Base-by-base conservation (phyloP, 345 rosid species). In the Fremontodendron californicum region DNA sequence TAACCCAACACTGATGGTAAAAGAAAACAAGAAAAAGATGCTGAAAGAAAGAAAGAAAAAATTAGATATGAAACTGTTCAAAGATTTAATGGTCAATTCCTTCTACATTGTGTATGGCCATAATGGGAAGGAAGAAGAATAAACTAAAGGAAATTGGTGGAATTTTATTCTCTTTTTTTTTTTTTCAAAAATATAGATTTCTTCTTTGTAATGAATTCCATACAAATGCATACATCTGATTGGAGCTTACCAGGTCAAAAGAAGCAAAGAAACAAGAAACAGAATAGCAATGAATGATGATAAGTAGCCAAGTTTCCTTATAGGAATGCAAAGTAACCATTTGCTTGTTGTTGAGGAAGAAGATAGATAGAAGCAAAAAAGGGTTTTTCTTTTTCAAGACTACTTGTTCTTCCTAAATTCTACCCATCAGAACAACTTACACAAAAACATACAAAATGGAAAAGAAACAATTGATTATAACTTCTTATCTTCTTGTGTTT, bases 191-290 rank as follows among this genome's bases (percentile, higher is more conserved):
- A 58, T 58, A 58, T 58, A 29, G 35, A 29, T 58, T 58, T 62
- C 73, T 71, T 70, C 9, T 35, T 1, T 31, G 58, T 54, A 33
- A 23, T 25, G 54, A 63, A 15, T 29, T 74, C 9, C 7, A 35
- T n/a, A 58, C 48, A 57, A 31, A 25, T 49, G 69, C 52, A 71
- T 29, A 40, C 42, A 51, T 35, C 55, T 18, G 48, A 29, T 2
- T 60, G 75, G 57, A 18, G 54, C 60, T 76, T 67, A 61, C 11
- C 55, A 61, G 64, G 79, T 82, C 80, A 77, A 78, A 69, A 39
- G 29, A 40, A 76, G 66, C 43, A 76, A 64, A 25, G 42, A 72
- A 48, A 60, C 11, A 19, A 19, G 16, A 65, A 37, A 37, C 46
- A 33, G 37, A 39, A 23, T 12, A 46, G 51, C 19, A 52, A 29